Percentiles rank a stretch among this genome's conserved stretches.
Evolutionary conservation across 495 filamentous ascomycete genomes (phyloP).

Genomic region (Amniculicola lignicola): DNA sequence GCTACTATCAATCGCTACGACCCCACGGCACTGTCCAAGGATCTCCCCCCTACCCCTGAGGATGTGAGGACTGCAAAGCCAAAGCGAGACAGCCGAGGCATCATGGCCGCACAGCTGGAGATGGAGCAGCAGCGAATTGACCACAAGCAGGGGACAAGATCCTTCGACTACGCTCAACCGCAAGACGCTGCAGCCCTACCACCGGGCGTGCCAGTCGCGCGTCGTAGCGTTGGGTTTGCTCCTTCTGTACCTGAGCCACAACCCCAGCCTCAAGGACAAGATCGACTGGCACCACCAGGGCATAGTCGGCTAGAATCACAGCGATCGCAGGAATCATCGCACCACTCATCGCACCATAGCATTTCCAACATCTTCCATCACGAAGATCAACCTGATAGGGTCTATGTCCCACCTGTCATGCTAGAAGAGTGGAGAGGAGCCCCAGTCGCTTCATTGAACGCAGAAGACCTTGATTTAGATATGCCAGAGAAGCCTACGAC

Average conservation of each 20-base stretch:
- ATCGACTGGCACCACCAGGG: too few species aligned
- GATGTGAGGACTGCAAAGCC: not conserved
- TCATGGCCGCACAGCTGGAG: constrained; percentile 30
- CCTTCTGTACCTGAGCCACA: constrained; percentile 7
- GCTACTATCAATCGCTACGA: constrained; percentile 24
- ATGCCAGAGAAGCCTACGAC: constrained; percentile 1
- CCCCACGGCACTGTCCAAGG: constrained; percentile 28
- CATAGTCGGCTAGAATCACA: too few species aligned
- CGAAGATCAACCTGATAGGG: constrained; percentile 29
- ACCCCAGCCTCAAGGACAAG: not conserved
- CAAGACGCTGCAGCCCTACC: not conserved
- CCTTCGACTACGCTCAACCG: constrained; percentile 3
- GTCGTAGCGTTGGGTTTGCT: constrained; percentile 35
- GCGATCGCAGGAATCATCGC: not conserved
- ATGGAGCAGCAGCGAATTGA: constrained; percentile 35
- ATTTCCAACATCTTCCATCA: constrained; percentile 35
- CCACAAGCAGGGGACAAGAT: constrained; percentile 18
- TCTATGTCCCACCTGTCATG: constrained; percentile 29
- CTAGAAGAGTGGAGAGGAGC: constrained; percentile 43
- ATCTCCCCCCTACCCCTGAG: constrained; percentile 28
- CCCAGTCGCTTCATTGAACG: constrained; percentile 24
- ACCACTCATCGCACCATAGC: not conserved
- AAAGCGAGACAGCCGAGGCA: constrained; percentile 31
- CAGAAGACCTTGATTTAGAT: constrained; percentile 38
- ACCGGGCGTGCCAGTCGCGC: constrained; percentile 15